Evolutionary conservation across 2,329 filamentous ascomycete species (phyloP).

Genomic region (Colletotrichum theobromicola): DNA sequence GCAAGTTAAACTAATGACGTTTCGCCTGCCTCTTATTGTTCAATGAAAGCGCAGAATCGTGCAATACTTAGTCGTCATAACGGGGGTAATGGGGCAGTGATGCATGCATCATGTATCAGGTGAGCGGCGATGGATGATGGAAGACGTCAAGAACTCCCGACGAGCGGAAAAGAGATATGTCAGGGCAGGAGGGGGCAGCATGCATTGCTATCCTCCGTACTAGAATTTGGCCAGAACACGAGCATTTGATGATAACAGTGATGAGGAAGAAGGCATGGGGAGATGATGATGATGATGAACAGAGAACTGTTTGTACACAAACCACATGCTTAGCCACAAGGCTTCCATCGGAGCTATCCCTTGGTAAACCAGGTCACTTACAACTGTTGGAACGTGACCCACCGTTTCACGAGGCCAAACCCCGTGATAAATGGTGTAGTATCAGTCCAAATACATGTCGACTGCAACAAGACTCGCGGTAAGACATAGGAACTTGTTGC

Average conservation of each 20-base stretch:
- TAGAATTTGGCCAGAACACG: background rate
- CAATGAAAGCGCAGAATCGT: background rate
- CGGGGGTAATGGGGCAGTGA: background rate
- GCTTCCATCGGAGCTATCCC: background rate
- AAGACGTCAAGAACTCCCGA: background rate
- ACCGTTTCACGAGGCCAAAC: background rate
- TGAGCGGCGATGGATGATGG: background rate
- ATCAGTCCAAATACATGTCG: background rate
- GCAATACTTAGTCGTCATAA: accelerated
- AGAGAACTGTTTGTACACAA: background rate
- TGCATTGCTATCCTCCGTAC: background rate
- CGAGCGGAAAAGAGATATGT: background rate
- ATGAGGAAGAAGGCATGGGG: background rate
- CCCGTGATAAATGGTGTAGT: background rate
- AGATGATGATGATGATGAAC: background rate
- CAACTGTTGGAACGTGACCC: background rate
- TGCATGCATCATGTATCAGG: accelerated
- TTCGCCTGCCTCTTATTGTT: background rate
- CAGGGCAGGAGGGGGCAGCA: accelerated
- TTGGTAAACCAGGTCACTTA: background rate
- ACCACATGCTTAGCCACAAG: accelerated
- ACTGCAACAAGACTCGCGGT: background rate
- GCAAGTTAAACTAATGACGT: accelerated
- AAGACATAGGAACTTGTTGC: constrained; percentile 15
- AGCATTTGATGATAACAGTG: accelerated